These are phyloP conservation scores for Chlamydomonas schloesseri DNA, from an alignment of 139 green algal genomes.

Conservation along the genomic window DNA sequence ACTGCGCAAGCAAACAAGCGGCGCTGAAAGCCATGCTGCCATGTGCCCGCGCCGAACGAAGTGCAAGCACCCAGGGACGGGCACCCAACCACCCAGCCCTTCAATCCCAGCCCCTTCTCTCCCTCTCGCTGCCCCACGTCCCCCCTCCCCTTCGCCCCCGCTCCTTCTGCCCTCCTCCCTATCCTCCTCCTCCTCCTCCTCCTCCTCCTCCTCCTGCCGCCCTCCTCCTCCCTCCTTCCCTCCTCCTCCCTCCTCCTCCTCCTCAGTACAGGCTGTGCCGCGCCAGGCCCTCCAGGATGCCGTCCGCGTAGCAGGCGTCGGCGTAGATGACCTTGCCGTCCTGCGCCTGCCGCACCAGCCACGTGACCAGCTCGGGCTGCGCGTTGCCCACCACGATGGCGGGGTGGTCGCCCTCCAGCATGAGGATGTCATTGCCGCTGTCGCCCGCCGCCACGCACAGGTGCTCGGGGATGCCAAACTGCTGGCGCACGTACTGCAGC, in stretches of 20 bases:
- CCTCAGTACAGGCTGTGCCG: slow-evolving; percentile 79
- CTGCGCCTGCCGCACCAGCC: slow-evolving; percentile 77
- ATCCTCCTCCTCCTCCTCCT: too few relatives aligned
- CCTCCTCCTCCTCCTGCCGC: too few relatives aligned
- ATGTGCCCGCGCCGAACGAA: too few relatives aligned
- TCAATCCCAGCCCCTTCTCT: too few relatives aligned
- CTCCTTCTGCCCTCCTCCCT: too few relatives aligned
- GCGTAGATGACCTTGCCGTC: slow-evolving; percentile 69
- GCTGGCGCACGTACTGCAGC: slow-evolving; percentile 79
- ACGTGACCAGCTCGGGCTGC: slow-evolving; percentile 82
- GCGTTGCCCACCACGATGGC: slow-evolving; percentile 88
- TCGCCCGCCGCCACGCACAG: slow-evolving; percentile 86
- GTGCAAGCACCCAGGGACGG: too few relatives aligned
- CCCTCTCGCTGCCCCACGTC: too few relatives aligned
- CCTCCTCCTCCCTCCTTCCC: too few relatives aligned
- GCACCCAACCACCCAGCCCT: too few relatives aligned
- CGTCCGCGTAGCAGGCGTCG: slow-evolving; percentile 66
- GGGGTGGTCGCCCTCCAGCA: slow-evolving; percentile 74
- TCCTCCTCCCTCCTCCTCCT: not conserved
- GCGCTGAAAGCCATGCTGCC: too few relatives aligned
- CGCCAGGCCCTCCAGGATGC: slow-evolving; percentile 82
- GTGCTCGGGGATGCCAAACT: slow-evolving; percentile 70
- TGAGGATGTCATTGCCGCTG: slow-evolving; percentile 89
- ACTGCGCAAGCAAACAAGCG: too few relatives aligned
- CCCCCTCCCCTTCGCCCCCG: too few relatives aligned